Evolutionary conservation across 2,329 filamentous ascomycete species (phyloP), one percentile per base, ranked within the genome.

Genomic region (Claviceps humidiphila): DNA sequence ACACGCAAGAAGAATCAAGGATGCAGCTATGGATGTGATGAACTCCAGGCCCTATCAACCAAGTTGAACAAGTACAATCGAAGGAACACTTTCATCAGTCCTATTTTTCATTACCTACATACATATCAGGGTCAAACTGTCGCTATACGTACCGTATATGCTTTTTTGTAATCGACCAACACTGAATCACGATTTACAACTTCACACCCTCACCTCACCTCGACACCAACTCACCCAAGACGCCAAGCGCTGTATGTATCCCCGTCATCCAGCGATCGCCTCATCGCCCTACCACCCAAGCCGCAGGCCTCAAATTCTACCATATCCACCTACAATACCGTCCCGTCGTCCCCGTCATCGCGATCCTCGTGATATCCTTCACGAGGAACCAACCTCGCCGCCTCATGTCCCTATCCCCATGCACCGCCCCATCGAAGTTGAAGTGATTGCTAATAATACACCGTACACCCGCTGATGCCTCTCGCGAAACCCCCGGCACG

Each of bases 201-300:
- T 45, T 62, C 64, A 11, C 68, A 68, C 68, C 69, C 17, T 20
- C 17, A 84, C 80, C 7, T 71, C 68, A 85, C 80, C 46, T 70
- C 66, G 22, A 61, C 61, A 44, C 70, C 49, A 86, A 59, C 26
- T 71, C 70, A 14, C 82, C 72, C n/a, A 63, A 71, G 50, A 68
- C 73, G 5, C 82, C 83, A 45, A 45, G 76, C 1, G 30, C 30
- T 34, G 30, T 76, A 61, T 87, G 30, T 76, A 61, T 87, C 83
- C 2, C 83, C 2, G 74, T 76, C 5, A 84, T 70, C 74, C 80
- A 26, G 85, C 65, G 61, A 74, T 68, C 3, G 88, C 77, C 45
- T 63, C 56, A 34, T 77, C 69, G 1, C 82, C 83, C 54, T 66
- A 70, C 87, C 61, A 0, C 72, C 71, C 48, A 75, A 65, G 2